A percentile compares a stretch with the other conserved stretches of the same genome.
These are phyloP conservation scores for Angomonas deanei DNA, from an alignment of 208 protist genomes.

Conservation along the genomic window DNA sequence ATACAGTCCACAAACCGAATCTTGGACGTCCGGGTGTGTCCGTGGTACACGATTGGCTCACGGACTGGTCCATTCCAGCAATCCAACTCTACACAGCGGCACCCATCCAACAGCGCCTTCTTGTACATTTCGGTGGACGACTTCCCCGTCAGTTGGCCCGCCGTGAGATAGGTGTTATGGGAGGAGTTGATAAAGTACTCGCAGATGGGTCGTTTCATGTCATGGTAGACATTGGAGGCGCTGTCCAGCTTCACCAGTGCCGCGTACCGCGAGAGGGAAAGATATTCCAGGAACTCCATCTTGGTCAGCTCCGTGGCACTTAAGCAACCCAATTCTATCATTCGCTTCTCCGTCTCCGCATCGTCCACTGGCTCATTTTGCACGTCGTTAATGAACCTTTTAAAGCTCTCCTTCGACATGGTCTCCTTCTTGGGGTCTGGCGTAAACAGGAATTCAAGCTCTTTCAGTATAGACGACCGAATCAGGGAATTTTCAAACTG, in stretches of 20 bases:
- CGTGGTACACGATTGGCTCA: slow-evolving; percentile 84
- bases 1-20: slow-evolving; percentile 65
- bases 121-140: slow-evolving; percentile 63
- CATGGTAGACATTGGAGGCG: slow-evolving; percentile 43
- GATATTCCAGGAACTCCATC: slow-evolving; percentile 39
- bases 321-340: slow-evolving; percentile 22
- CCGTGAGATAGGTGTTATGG: slow-evolving; percentile 96
- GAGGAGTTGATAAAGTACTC: slow-evolving; percentile 91
- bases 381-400: slow-evolving; percentile 24
- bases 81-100: slow-evolving; percentile 81
- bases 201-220: slow-evolving; percentile 79
- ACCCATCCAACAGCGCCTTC: slow-evolving; percentile 58
- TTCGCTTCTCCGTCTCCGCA: slow-evolving; percentile 25
- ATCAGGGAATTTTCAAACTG: slow-evolving; percentile 46
- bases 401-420: slow-evolving; percentile 40
- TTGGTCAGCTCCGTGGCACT: slow-evolving; percentile 20
- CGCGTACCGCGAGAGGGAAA: slow-evolving; percentile 25
- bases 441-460: slow-evolving; percentile 49
- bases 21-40: slow-evolving; percentile 73
- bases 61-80: slow-evolving; percentile 71
- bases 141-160: slow-evolving; percentile 84
- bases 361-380: slow-evolving; percentile 36
- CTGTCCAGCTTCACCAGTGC: slow-evolving; percentile 29
- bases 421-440: slow-evolving; percentile 13
- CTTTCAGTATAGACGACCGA: slow-evolving; percentile 28